Percentiles rank a stretch among this genome's conserved stretches.
These are phyloP conservation scores for Byssoonygena ceratinophila DNA, from an alignment of 2,329 filamentous ascomycete genomes.

Conservation along the genomic window DNA sequence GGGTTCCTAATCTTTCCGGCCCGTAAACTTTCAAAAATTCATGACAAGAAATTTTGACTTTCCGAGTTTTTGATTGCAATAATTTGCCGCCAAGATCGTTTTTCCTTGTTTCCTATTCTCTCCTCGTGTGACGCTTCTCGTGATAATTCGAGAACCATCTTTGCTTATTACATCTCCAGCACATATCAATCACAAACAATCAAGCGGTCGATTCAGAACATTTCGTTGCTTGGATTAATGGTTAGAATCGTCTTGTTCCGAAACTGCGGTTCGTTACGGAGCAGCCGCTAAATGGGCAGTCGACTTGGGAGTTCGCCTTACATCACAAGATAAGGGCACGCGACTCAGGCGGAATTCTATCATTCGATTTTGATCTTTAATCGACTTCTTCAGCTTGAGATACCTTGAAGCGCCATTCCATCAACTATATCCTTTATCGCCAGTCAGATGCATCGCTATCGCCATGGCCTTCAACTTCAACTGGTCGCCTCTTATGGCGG, in stretches of 20 bases:
- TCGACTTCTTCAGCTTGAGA: neutral
- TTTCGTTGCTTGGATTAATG: neutral
- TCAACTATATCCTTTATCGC: neutral
- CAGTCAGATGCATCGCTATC: slow-evolving; percentile 14
- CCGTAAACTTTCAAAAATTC: neutral
- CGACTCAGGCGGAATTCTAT: slow-evolving; percentile 1
- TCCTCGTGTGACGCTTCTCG: neutral
- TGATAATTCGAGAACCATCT: neutral
- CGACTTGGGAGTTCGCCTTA: slow-evolving; percentile 2
- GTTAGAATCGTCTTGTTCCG: neutral
- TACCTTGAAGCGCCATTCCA: neutral
- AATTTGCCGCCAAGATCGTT: slow-evolving; percentile 3
- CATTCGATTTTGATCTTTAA: slow-evolving; percentile 2
- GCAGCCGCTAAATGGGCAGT: neutral
- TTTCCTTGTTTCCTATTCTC: slow-evolving; percentile 7
- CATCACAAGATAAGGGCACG: slow-evolving; percentile 7
- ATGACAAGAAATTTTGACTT: neutral
- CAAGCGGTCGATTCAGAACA: no score
- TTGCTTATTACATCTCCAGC: no score
- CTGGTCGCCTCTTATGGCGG: slow-evolving; percentile 97
- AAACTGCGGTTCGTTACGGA: neutral
- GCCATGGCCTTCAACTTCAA: slow-evolving; percentile 99
- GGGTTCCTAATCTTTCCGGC: slow-evolving; percentile 5
- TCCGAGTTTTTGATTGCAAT: neutral
- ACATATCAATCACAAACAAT: no score